Evolutionary conservation across 2,329 filamentous ascomycete genomes (phyloP).

Genomic region (Corynespora cassiicola): DNA sequence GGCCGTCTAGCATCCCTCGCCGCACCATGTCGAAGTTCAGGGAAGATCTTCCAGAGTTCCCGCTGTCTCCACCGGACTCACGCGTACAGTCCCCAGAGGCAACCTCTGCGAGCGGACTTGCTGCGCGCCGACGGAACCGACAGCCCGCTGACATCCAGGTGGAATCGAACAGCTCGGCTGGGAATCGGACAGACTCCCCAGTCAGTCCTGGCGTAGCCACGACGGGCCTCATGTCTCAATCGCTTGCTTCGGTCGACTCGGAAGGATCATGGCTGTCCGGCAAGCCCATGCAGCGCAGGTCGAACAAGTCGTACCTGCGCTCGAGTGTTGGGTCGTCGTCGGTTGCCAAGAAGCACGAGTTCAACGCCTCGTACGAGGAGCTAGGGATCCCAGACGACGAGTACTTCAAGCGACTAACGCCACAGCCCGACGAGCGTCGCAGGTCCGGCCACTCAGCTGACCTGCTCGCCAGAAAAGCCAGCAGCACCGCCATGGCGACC

Average conservation of each 20-base stretch:
- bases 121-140: conserved; percentile 47
- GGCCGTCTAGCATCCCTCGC: conserved; percentile 67
- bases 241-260: conserved; percentile 91
- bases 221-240: conserved; percentile 69
- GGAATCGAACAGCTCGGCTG: conserved; percentile 29
- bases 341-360: conserved; percentile 57
- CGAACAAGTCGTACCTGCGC: conserved; percentile 51
- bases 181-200: conserved; percentile 51
- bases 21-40: conserved; percentile 89
- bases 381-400: conserved; percentile 73
- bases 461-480: conserved; percentile 41
- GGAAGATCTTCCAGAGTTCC: conserved; percentile 88
- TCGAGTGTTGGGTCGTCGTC: conserved; percentile 55
- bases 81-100: conserved; percentile 79
- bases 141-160: conserved; percentile 41
- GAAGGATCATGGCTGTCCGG: conserved; percentile 96
- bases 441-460: conserved; percentile 33
- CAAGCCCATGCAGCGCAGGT: conserved; percentile 60
- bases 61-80: conserved; percentile 84
- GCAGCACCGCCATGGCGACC: conserved; percentile 53
- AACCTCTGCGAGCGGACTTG: conserved; percentile 52
- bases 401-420: conserved; percentile 67
- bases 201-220: conserved; percentile 39
- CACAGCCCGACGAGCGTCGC: conserved; percentile 53
- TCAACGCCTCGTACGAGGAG: conserved; percentile 70